These are phyloP conservation scores for Casuarina cunninghamiana DNA, from an alignment of 306 rosid species.

Conservation along the genomic window DNA sequence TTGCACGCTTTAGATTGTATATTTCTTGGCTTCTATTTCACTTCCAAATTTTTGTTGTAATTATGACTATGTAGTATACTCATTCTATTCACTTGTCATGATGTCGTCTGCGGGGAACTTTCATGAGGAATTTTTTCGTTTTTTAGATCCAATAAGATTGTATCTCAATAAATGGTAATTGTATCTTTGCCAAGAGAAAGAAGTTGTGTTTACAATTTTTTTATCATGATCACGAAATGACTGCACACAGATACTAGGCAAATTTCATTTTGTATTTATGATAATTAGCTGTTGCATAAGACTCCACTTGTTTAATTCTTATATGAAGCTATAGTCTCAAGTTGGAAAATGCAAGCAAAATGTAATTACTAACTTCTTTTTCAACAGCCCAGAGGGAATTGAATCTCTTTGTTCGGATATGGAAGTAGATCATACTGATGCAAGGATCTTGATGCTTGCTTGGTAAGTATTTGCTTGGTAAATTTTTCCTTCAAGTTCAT, in stretches of 20 bases:
- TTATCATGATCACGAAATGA: background rate
- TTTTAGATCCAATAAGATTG: background rate
- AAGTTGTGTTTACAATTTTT: background rate
- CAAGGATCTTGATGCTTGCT: slow-evolving; percentile 96
- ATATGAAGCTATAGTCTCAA: background rate
- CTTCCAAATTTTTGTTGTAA: background rate
- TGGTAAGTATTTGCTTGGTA: slow-evolving; percentile 60
- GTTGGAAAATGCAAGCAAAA: slow-evolving; percentile 14
- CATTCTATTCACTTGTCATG: background rate
- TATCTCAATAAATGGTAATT: background rate
- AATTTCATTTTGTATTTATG: background rate
- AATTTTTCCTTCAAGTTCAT: slow-evolving; percentile 20
- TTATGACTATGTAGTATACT: background rate
- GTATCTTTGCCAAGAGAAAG: background rate
- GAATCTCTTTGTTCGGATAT: slow-evolving; percentile 92
- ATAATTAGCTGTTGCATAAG: background rate
- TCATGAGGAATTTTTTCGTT: background rate
- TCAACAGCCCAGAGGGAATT: slow-evolving; percentile 92
- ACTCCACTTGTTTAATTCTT: background rate
- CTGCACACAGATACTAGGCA: background rate
- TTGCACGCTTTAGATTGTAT: background rate
- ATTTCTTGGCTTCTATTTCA: background rate
- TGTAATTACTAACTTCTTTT: slow-evolving; percentile 25
- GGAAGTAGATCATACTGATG: slow-evolving; percentile 89
- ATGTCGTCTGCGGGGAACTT: background rate